phyloP scores from a whole-genome alignment of 768 basidiomycete genomes.

The Chalciporus chontae region DNA sequence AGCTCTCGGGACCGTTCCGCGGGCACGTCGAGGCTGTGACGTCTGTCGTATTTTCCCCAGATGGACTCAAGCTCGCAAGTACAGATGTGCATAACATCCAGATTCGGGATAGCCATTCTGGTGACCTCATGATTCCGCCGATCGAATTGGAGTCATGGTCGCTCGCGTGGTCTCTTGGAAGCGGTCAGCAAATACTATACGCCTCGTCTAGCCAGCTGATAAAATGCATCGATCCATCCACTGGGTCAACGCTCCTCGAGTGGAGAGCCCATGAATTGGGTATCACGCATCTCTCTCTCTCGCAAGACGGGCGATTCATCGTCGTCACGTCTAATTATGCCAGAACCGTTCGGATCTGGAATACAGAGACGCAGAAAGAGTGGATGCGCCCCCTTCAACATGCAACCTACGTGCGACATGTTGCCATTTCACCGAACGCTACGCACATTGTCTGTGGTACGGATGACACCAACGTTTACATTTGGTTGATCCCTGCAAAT shows the following conservation, averaged over 20 bases:
- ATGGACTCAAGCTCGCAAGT: constrained; percentile 1
- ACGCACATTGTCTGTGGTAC: constrained; percentile 3
- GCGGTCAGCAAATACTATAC: neutral
- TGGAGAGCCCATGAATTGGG: constrained; percentile 7
- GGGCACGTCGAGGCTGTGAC: neutral
- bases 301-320: constrained; percentile 8
- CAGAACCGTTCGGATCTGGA: constrained; percentile 15
- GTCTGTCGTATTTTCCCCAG: constrained; percentile 3
- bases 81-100: neutral
- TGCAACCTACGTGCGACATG: neutral
- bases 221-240: constrained; percentile 1
- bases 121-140: neutral
- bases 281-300: constrained; percentile 10
- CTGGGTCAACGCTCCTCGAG: neutral
- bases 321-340: constrained; percentile 9
- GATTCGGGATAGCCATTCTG: neutral
- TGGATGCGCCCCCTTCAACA: constrained; percentile 1
- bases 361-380: neutral
- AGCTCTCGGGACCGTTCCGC: neutral
- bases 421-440: constrained; percentile 2
- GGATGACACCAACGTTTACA: neutral
- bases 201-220: neutral
- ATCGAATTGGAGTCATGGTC: neutral
- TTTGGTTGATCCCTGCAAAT: constrained; percentile 1
- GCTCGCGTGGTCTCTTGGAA: constrained; percentile 3